A percentile compares a stretch with the other conserved stretches of the same genome.
phyloP scores from a whole-genome alignment of 2,329 filamentous ascomycete species.

The Incumbomyces lentus region DNA sequence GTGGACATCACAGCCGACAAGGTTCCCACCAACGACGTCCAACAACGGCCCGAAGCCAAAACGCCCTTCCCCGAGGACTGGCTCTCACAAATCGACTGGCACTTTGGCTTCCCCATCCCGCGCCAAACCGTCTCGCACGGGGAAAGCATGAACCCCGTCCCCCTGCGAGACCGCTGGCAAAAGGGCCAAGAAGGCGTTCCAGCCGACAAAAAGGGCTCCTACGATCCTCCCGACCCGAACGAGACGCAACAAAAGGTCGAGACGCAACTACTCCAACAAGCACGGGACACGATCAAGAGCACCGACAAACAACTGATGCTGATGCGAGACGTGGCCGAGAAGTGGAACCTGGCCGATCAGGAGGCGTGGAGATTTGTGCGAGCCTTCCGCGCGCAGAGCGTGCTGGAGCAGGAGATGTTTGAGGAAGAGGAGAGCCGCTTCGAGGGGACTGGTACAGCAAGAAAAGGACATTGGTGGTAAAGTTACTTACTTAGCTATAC shows the following conservation, averaged over 20 bases:
- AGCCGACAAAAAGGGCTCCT: constrained; percentile 27
- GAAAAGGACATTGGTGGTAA: constrained; percentile 3
- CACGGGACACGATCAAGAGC: constrained; percentile 35
- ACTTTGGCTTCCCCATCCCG: constrained; percentile 76
- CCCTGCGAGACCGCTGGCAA: constrained; percentile 47
- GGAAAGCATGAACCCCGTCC: constrained; percentile 48
- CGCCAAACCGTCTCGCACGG: constrained; percentile 39
- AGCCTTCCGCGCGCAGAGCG: constrained; percentile 46
- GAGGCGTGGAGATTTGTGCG: constrained; percentile 56
- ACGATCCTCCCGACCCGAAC: constrained; percentile 29
- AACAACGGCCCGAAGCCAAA: constrained; percentile 17
- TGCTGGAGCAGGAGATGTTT: constrained; percentile 49
- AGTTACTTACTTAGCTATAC: not conserved
- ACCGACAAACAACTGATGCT: constrained; percentile 28
- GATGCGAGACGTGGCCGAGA: constrained; percentile 37
- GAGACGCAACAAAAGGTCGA: constrained; percentile 31
- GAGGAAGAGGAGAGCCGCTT: constrained; percentile 43
- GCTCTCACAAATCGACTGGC: constrained; percentile 67
- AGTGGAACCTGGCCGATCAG: constrained; percentile 52
- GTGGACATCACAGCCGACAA: constrained; percentile 20
- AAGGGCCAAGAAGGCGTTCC: constrained; percentile 30
- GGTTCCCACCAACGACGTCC: constrained; percentile 20
- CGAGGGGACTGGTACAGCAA: not conserved
- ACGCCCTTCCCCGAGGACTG: constrained; percentile 38
- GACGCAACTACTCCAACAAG: constrained; percentile 40